Conservation (phyloP, 306 rosid species). For the Hippophae tibetana region DNA sequence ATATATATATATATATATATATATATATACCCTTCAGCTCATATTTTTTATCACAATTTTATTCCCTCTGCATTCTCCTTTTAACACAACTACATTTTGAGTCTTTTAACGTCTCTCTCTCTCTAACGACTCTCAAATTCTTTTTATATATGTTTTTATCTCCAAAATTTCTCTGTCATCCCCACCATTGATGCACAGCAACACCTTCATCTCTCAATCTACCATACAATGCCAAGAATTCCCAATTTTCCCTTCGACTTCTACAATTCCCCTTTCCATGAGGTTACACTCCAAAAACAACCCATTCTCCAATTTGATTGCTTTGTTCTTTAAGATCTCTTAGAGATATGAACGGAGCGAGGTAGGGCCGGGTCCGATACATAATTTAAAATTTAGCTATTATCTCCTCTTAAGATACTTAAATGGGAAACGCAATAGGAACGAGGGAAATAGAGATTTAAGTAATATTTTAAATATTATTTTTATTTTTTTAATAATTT, state of each 20-base stretch:
- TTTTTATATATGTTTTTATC: neutral
- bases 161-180: constrained; percentile 11
- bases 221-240: constrained; percentile 75
- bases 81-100: too few relatives aligned
- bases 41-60: too few relatives aligned
- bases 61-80: too few relatives aligned
- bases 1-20: too few relatives aligned
- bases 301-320: constrained; percentile 53
- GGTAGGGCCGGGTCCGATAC: too few relatives aligned
- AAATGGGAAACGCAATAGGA: too few relatives aligned
- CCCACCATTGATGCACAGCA: constrained; percentile 97
- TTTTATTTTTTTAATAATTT: too few relatives aligned
- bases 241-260: constrained; percentile 63
- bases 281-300: constrained; percentile 84
- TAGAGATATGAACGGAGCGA: constrained; percentile 9
- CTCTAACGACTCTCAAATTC: neutral
- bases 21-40: too few relatives aligned
- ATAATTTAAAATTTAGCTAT: too few relatives aligned
- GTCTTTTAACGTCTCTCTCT: neutral
- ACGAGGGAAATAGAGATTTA: too few relatives aligned
- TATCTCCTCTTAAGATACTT: too few relatives aligned
- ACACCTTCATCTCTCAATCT: constrained; percentile 73
- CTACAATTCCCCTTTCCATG: constrained; percentile 13
- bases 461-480: too few relatives aligned
- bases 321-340: constrained; percentile 49